Evolutionary conservation across 495 filamentous ascomycete genomes (phyloP), one percentile per base, ranked within the genome.

Genomic region (Neurospora sp.): DNA sequence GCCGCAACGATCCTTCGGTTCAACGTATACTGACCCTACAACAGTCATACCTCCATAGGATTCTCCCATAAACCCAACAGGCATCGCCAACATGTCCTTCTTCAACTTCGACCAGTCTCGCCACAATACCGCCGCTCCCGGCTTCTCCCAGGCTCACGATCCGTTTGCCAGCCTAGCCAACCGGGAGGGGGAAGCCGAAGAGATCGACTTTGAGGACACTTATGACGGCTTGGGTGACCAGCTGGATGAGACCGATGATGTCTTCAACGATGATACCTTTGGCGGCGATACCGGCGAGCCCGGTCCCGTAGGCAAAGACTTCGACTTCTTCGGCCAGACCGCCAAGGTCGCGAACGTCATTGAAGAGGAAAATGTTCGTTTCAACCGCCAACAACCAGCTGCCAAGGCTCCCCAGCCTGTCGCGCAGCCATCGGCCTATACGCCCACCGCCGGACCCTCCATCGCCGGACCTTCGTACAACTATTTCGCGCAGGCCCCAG

Each of bases 201-300:
- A 87, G 36, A 76, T 98, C 72, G 94, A 98, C 73, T 99, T 98
- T 76, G 96, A 99, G 76, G 96, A 99, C 77, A 98, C 96, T 38
- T 98, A 99, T 80, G 96, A 99, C 82, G 96, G 96, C 3, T 86
- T 98, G 28, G 96, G 94, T 4, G 93, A 97, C 81, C 90, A 92
- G 80, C 89, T 99, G 39, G 92, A 97, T 77, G 94, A 98, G 78
- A 92, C 93, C 21, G 92, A 94, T 77, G 96, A 99, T 84, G 93
- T 87, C 54, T 93, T 98, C 86, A 99, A 99, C 82, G 93, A 98
- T 77, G 96, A 97, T 80, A 99, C 96, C n/a, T 99, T 99, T 77
- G 96, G 96, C 72, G 54, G 24, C 54, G 83, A 80, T 59, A 73
- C 66, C 6, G 84, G 80, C 71, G 71, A 76, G 2, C 54, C 74